Evolutionary conservation across 2,329 filamentous ascomycete species (phyloP).

Genomic region (Incumbomyces delicatus): DNA sequence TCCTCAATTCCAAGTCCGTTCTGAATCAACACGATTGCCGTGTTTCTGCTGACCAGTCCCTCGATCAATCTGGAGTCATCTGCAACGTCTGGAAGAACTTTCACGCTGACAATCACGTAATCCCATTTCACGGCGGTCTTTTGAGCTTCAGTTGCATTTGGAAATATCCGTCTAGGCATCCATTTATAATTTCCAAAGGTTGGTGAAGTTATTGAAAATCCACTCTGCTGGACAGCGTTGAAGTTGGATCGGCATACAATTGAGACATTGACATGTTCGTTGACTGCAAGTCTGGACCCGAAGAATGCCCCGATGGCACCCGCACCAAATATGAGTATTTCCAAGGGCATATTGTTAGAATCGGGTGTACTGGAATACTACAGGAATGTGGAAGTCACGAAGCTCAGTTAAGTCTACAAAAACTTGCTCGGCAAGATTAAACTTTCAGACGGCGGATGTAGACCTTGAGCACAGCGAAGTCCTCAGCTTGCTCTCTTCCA

Average conservation of each 20-base stretch:
- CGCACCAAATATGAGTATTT: conserved; percentile 21
- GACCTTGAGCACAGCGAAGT: too few species aligned
- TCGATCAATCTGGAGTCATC: conserved; percentile 53
- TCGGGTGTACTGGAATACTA: too few species aligned
- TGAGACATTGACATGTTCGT: conserved; percentile 47
- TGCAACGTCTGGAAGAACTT: conserved; percentile 58
- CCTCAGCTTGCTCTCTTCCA: too few species aligned
- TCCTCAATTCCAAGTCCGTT: conserved; percentile 63
- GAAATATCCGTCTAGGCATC: conserved; percentile 51
- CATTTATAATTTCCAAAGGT: conserved; percentile 60
- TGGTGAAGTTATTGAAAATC: conserved; percentile 56
- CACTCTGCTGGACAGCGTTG: conserved; percentile 48
- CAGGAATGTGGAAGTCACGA: too few species aligned
- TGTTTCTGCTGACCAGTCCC: conserved; percentile 46
- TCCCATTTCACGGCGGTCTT: conserved; percentile 38
- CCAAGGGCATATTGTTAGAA: conserved; percentile 11
- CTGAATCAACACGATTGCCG: conserved; percentile 58
- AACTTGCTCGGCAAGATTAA: too few species aligned
- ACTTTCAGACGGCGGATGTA: too few species aligned
- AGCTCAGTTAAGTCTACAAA: too few species aligned
- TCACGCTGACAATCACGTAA: conserved; percentile 61
- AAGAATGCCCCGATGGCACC: conserved; percentile 22
- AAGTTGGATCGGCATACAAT: conserved; percentile 69
- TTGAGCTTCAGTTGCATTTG: conserved; percentile 49
- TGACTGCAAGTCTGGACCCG: conserved; percentile 17